Evolutionary conservation across 305 asterid genomes (phyloP).

Genomic region (Lippia alba): DNA sequence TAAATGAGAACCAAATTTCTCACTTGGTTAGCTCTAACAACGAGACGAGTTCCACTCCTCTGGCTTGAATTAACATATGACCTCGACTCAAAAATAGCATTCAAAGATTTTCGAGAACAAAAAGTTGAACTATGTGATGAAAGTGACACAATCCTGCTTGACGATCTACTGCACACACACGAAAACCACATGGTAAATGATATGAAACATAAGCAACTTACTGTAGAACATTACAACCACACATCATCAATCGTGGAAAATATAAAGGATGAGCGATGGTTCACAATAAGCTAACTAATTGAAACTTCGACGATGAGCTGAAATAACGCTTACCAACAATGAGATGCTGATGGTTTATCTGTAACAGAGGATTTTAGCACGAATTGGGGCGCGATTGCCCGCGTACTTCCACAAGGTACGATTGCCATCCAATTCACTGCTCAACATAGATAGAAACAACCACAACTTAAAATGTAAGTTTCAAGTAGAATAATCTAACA

Average conservation of each 20-base stretch:
- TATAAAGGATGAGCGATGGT: neutral
- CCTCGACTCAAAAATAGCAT: conserved; percentile 48
- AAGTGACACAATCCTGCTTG: conserved; percentile 51
- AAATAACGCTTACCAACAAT: conserved; percentile 50
- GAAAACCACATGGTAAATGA: conserved; percentile 13
- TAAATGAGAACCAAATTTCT: conserved; percentile 26
- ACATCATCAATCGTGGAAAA: neutral
- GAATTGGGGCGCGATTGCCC: conserved; percentile 70
- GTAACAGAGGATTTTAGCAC: conserved; percentile 44
- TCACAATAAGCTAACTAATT: too few relatives aligned
- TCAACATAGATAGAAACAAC: neutral
- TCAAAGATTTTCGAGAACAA: conserved; percentile 49
- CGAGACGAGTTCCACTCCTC: conserved; percentile 52
- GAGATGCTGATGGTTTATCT: conserved; percentile 42
- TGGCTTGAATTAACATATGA: conserved; percentile 38
- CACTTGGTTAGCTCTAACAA: conserved; percentile 72
- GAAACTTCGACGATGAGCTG: neutral
- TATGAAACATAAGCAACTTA: neutral
- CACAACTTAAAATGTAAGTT: neutral
- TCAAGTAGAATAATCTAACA: neutral
- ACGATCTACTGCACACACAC: conserved; percentile 42
- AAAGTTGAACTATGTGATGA: conserved; percentile 57
- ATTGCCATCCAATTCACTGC: conserved; percentile 71
- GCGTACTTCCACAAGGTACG: conserved; percentile 80
- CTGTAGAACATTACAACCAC: too few relatives aligned